Evolutionary conservation across 176 grass and related monocot genomes (phyloP).

Genomic region (Raddia guianensis): DNA sequence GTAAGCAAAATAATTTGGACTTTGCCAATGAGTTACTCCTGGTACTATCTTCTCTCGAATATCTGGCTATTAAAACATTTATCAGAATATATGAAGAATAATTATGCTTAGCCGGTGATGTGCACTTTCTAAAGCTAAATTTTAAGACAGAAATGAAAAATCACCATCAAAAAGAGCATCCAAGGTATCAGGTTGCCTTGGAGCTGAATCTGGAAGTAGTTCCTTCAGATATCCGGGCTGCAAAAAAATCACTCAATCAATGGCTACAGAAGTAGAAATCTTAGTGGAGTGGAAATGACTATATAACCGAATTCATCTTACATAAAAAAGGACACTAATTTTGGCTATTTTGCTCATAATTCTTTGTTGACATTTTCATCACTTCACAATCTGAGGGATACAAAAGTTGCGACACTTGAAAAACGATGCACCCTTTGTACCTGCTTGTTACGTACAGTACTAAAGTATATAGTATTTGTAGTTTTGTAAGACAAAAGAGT

Average conservation of each 20-base stretch:
- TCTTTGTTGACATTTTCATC: not conserved
- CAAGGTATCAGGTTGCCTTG: constrained; percentile 55
- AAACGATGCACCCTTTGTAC: not conserved
- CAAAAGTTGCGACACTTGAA: not conserved
- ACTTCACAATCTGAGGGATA: not conserved
- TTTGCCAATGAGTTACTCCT: constrained; percentile 82
- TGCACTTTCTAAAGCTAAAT: not conserved
- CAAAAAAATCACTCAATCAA: constrained; percentile 28
- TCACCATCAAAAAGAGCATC: constrained; percentile 69
- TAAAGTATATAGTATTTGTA: not conserved
- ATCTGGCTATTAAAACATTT: constrained; percentile 38
- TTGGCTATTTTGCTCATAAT: not conserved
- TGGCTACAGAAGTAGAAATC: constrained; percentile 3
- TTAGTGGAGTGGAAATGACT: constrained; percentile 4
- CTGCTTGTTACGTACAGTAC: not conserved
- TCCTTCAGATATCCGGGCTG: constrained; percentile 80
- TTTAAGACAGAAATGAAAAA: not conserved
- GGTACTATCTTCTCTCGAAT: constrained; percentile 64
- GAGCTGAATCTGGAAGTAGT: constrained; percentile 69
- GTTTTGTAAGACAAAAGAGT: not conserved
- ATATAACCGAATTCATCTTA: not conserved
- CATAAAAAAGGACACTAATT: constrained; percentile 3
- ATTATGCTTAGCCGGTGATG: not conserved
- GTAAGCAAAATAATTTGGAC: constrained; percentile 69
- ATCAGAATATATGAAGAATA: constrained; percentile 9